A percentile compares a stretch with the other conserved stretches of the same genome.
These are phyloP conservation scores for Hemileccinum impolitum DNA, from an alignment of 768 basidiomycete species.

Conservation along the genomic window DNA sequence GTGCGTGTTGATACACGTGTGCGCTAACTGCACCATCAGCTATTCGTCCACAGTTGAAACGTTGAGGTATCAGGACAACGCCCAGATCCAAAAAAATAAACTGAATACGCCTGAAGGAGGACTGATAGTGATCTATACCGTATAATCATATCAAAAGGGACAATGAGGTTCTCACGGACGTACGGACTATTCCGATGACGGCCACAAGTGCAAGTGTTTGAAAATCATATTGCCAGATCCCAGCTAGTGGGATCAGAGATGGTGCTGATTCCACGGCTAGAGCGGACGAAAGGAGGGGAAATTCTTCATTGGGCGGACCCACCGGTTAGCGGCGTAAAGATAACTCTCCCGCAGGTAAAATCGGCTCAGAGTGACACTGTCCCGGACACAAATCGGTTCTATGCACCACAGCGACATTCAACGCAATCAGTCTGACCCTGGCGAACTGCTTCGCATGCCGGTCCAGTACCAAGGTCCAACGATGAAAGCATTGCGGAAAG, in stretches of 20 bases:
- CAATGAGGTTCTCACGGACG: constrained; percentile 24
- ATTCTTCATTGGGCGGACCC: constrained; percentile 1
- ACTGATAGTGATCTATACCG: constrained; percentile 23
- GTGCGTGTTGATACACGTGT: constrained; percentile 26
- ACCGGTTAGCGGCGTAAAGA: constrained; percentile 3
- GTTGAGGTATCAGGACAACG: constrained; percentile 17
- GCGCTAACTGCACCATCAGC: constrained; percentile 8
- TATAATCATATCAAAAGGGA: constrained; percentile 19
- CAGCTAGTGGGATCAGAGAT: constrained; percentile 20
- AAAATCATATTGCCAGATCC: constrained; percentile 23
- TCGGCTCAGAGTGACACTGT: constrained; percentile 3
- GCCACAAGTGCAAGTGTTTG: constrained; percentile 16
- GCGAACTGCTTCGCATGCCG: constrained; percentile 2
- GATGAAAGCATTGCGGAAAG: constrained; percentile 12
- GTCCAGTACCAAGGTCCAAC: constrained; percentile 5
- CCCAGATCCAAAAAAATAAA: constrained; percentile 21
- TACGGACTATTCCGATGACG: constrained; percentile 21
- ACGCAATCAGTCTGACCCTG: constrained; percentile 18
- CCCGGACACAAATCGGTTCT: neutral
- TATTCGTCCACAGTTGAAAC: constrained; percentile 11
- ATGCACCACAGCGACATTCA: constrained; percentile 7
- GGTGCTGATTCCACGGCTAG: constrained; percentile 18
- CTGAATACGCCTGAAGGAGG: constrained; percentile 14
- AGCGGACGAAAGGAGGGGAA: constrained; percentile 5
- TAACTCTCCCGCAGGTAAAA: neutral